Base-by-base conservation (phyloP, 495 filamentous ascomycete species). In the Xylaria palmicola region DNA sequence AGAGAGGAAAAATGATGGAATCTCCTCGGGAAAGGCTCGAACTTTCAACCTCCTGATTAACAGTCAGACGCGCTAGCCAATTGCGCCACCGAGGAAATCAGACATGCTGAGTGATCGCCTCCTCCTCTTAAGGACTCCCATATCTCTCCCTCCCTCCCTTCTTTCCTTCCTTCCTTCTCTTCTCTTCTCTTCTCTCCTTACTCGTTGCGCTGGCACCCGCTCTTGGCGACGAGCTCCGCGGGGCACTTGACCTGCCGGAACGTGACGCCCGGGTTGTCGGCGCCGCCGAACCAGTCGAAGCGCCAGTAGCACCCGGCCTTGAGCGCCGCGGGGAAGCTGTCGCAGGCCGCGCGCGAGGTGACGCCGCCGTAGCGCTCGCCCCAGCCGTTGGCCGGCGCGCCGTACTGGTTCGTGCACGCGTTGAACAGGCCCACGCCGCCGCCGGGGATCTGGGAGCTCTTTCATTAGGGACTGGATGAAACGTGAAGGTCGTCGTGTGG, bases 221-320 rank as follows among this genome's bases (percentile, higher is more conserved):
- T 77, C 73, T 83, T 87, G 56, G 76, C 77, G 27, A 84, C 84
- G 51, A 89, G 68, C 34, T 67, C 81, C 34, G 81, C 75, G 29
- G 86, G 86, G 76, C 86, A 88, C 34, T 83, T 75, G 26, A 88
- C 81, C 69, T 81, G 65, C 67, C 75, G 68, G 74, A 83, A 88
- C 41, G 63, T 71, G 52, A 88, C 79, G 36, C 63, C 64, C 34
- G 86, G 86, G 74, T 89, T 88, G 70, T 88, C 84, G 32, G 84
- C 78, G 50, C 78, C 77, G 60, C 71, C 53, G 71, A 88, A 87
- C 83, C 84, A 89, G 73, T 86, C 85, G 72, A 85, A 90, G 58
- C 86, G 83, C 81, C 83, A 90, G 70, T 84, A 76, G 75, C 86
- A 88, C n/a, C 87, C 86, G 3, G 72, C 73, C 73, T 85, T 82